Base-by-base conservation (phyloP, 2,329 filamentous ascomycete genomes). In the Zarea fungicola region DNA sequence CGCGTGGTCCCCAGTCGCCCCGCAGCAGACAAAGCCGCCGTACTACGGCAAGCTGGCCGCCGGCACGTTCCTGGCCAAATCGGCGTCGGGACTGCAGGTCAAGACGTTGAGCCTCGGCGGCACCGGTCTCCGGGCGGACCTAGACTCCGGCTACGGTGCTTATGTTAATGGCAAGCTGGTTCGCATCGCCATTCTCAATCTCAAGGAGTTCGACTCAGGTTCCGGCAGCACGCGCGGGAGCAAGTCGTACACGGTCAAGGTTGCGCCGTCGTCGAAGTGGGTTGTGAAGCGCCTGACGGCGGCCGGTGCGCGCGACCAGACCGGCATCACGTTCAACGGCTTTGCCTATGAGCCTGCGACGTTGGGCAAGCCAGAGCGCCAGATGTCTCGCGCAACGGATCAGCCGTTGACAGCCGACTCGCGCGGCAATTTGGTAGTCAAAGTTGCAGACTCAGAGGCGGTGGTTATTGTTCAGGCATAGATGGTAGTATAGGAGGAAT, bases 1-100 rank as follows among this genome's bases (percentile, higher is more conserved):
- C 18, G 54, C 56, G 7, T 59, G 57, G 57, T 40, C 46, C 11
- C 54, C 56, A 7, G 35, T 50, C 5, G 37, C 44, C 8, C 37
- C 41, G 18, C 48, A 41, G 21, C 39, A 36, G 23, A 59, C 57
- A 10, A 54, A 58, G 13, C 40, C 57, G 22, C 52, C 57, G 1
- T 59, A 56, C 47, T 58, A 59, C 40, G 56, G 56, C 10, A 56
- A 58, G 50, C 49, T 59, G 13, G 57, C 57, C 4, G 56, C 56
- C 3, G 50, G 47, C 34, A 53, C 52, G 1, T 57, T 59, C 45
- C 48, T 59, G 16, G 51, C 52, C 23, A 43, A 54, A 37, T 52
- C 55, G 1, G 19, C 46, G 16, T 35, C 31, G 6, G 43, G 31
- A 5, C 34, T 57, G 18, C 31, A 52, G 3, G 52, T 57, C 8